Base-by-base conservation (phyloP, 23 red algal species). In the Agarophyton chilense region DNA sequence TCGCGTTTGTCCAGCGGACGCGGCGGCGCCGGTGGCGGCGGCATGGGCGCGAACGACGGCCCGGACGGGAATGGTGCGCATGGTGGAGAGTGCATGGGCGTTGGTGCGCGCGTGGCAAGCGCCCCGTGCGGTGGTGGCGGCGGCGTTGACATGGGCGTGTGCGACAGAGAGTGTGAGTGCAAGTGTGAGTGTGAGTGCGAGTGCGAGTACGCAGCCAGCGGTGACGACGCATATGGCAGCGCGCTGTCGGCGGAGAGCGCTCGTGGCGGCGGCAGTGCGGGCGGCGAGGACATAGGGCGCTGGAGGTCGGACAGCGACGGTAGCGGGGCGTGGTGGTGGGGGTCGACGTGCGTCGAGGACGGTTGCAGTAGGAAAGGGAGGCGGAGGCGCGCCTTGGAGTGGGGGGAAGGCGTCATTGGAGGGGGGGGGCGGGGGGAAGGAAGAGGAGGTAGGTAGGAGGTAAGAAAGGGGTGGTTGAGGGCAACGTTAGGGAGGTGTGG, bases 1-100 rank as follows among this genome's bases (percentile, higher is more conserved):
- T 86, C 81, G 28, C 81, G 57, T 28, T 86, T 86, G 50, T 86
- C 81, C 40, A 55, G 54, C 49, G 63, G 35, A n/a, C 36, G 39
- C 33, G 58, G 58, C 38, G 44, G 32, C 16, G 78, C 50, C 32
- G 52, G 43, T n/a, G 81, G 36, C 29, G 81, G 65, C 29, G 65
- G 41, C 29, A 62, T 51, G 36, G 81, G 41, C 28, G 58, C 34
- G 46, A 79, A 79, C 46, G 74, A 52, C 35, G 74, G 49, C 16
- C 46, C 52, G 65, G 65, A 72, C 36, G 65, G 65, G 65, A 44
- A 43, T 8, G 65, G 35, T 1, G 65, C 21, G 36, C 34, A 16
- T 17, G 36, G 34, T n/a, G 65, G 65, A 11, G 65, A 72, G 65
- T 44, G 34, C 39, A 44, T 72, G 65, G 65, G 65, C 36, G 65